Evolutionary conservation across 345 rosid genomes (phyloP), one percentile per base, ranked within the genome.

Genomic region (Geranium brycei): DNA sequence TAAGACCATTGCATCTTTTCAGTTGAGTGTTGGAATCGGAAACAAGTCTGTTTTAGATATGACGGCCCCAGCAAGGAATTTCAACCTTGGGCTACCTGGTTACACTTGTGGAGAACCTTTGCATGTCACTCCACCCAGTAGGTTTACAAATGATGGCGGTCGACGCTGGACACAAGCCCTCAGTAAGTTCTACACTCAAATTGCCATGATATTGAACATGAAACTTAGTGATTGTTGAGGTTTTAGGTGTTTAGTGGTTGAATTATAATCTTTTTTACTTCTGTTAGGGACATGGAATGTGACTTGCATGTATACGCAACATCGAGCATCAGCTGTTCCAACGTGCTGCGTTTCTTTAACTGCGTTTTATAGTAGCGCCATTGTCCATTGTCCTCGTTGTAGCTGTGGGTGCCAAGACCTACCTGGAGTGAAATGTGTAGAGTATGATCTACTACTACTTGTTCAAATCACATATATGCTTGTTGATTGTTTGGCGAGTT

Each of bases 311-410:
- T 91, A 89, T 74, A 87, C 96, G 2, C 92, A 82, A 64, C 73
- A 74, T 70, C 15, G 78, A 65, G 75, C 95, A 71, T 82, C 95
- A 68, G 68, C 70, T 1, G 65, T 80, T n/a, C 98, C 96, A 14
- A 85, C 75, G 61, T 91, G 98, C 66, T 91, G 98, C 63, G 96
- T 91, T 64, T 87, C 96, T 57, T 69, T 89, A 65, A 89, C 98
- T 10, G 80, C 91, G 3, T 89, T 91, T 68, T 91, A 87, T 69
- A 77, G 79, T 57, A 55, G 68, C 59, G 76, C 81, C 13, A 79
- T 91, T 14, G 85, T 85, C 59, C 82, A 92, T 68, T 91, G 96
- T 71, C 87, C 86, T 1, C 65, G 59, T 8, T 91, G 92, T 76
- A 87, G 91, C 68, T 91, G 96, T 64, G 69, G 74, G 15, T 89